phyloP scores from a whole-genome alignment of 345 rosid genomes.

The Excoecaria cochinchinensis region DNA sequence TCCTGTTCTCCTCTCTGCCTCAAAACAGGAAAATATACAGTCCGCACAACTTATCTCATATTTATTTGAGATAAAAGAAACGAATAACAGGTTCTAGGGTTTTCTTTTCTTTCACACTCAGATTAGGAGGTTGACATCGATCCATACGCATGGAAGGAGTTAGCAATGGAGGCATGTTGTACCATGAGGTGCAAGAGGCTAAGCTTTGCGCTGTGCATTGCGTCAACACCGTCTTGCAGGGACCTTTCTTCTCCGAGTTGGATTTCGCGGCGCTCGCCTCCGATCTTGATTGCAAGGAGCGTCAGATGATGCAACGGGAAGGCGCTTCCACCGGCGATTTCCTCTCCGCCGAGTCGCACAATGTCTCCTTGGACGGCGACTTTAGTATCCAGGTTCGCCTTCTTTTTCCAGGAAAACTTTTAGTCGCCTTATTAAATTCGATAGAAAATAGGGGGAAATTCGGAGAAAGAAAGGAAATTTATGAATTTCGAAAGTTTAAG shows the following conservation, averaged over 20 bases:
- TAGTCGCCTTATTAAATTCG: not conserved
- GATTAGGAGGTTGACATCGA: not conserved
- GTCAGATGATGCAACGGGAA: slow-evolving; percentile 66
- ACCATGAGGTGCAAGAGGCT: slow-evolving; percentile 97
- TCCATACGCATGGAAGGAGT: slow-evolving; percentile 52
- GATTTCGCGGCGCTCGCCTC: slow-evolving; percentile 93
- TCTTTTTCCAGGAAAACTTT: not conserved
- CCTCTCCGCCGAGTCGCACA: slow-evolving; percentile 81
- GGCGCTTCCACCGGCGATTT: slow-evolving; percentile 58
- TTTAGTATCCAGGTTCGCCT: slow-evolving; percentile 83
- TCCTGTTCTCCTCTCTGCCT: not conserved
- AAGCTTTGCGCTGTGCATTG: slow-evolving; percentile 99
- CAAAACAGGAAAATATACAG: too few relatives aligned
- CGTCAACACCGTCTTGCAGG: slow-evolving; percentile 91
- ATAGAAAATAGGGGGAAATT: not conserved
- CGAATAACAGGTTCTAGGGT: slow-evolving; percentile 9
- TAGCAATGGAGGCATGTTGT: slow-evolving; percentile 94
- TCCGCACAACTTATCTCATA: not conserved
- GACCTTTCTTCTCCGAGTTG: slow-evolving; percentile 93
- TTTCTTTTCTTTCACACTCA: not conserved
- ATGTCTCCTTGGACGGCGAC: slow-evolving; percentile 90
- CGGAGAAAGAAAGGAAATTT: not conserved
- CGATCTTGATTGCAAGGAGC: slow-evolving; percentile 82
- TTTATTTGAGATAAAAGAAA: not conserved
- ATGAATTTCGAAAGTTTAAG: not conserved